phyloP scores from a whole-genome alignment of 148 eudicot species.

The Simmondsia chinensis region DNA sequence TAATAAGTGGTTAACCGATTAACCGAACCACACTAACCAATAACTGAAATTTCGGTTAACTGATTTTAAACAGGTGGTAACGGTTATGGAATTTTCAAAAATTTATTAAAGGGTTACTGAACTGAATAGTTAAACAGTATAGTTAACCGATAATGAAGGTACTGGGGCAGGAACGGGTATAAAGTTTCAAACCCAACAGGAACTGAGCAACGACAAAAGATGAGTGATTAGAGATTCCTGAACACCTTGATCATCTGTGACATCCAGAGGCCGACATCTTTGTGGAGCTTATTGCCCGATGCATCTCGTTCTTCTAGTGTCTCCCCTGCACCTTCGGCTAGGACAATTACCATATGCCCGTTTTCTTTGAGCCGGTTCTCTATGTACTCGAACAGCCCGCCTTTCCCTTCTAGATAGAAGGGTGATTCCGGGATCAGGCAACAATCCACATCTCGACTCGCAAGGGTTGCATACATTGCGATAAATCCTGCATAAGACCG shows the following conservation, averaged over 20 bases:
- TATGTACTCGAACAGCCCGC: constrained; percentile 34
- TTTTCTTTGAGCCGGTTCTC: constrained; percentile 35
- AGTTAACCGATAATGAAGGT: no score
- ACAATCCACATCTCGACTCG: constrained; percentile 40
- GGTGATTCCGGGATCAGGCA: constrained; percentile 40
- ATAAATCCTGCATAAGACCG: constrained; percentile 26
- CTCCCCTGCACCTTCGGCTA: constrained; percentile 42
- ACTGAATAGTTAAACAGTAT: no score
- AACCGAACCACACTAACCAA: no score
- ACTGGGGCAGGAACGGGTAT: no score
- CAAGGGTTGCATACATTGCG: constrained; percentile 35
- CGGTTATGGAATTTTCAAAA: no score
- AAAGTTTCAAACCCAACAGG: no score
- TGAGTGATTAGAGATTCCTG: no score
- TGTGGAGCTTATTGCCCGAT: constrained; percentile 38
- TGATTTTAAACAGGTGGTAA: no score
- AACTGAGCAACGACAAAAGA: no score
- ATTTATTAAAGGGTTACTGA: no score
- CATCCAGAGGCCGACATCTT: constrained; percentile 41
- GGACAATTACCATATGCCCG: constrained; percentile 35
- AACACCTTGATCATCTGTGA: constrained; percentile 40
- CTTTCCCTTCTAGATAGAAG: constrained; percentile 35
- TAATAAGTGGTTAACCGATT: no score
- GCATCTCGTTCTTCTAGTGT: constrained; percentile 29
- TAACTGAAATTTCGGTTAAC: no score